Evolutionary conservation across 2,329 filamentous ascomycete genomes (phyloP).

Genomic region (Verticillium klebahnii): DNA sequence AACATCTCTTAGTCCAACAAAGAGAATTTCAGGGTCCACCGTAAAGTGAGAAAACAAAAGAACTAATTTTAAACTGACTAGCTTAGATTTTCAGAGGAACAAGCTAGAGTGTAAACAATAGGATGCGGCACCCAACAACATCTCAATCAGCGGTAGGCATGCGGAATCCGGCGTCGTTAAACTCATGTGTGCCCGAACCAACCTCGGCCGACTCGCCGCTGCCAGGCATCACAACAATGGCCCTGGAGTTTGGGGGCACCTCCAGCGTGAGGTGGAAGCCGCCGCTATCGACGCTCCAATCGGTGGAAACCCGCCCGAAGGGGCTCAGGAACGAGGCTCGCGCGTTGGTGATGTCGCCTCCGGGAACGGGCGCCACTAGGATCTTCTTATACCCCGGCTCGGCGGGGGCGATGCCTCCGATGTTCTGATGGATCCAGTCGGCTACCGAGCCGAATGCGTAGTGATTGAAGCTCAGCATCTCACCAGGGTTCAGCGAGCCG

Average conservation of each 20-base stretch:
- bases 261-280: neutral
- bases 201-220: neutral
- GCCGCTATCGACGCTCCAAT: slow-evolving; percentile 19
- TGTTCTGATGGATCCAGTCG: slow-evolving; percentile 38
- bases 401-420: slow-evolving; percentile 34
- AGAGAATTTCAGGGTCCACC: no score
- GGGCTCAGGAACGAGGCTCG: slow-evolving; percentile 23
- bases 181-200: slow-evolving; percentile 2
- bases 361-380: slow-evolving; percentile 28
- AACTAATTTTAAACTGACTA: no score
- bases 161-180: neutral
- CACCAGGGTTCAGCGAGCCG: slow-evolving; percentile 36
- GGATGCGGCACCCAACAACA: no score
- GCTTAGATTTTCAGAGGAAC: no score
- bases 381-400: slow-evolving; percentile 35
- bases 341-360: slow-evolving; percentile 27
- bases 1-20: no score
- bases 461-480: slow-evolving; percentile 47
- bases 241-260: slow-evolving; percentile 1
- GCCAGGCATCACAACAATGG: neutral
- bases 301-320: slow-evolving; percentile 22
- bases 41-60: no score
- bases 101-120: no score
- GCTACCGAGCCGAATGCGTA: slow-evolving; percentile 45
- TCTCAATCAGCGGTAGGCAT: neutral